Percentiles rank a stretch among this genome's conserved stretches.
Conservation (phyloP, 306 rosid genomes). For the Quercus parvula region DNA sequence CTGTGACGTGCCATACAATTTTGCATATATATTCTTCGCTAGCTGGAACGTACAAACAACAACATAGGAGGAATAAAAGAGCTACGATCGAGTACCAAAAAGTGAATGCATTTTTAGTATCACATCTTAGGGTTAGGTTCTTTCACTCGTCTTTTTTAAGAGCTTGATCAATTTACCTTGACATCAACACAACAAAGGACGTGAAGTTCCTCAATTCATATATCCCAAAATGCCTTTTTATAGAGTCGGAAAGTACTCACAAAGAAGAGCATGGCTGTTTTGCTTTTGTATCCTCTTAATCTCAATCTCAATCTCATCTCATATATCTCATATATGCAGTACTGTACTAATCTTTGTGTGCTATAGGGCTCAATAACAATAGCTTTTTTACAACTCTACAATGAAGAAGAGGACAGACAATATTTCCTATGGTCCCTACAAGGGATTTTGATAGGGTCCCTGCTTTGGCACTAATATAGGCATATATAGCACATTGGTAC, state of each 20-base stretch:
- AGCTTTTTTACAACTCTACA: neutral
- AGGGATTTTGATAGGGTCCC: too few species aligned
- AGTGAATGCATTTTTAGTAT: neutral
- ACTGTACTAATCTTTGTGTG: too few species aligned
- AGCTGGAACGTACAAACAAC: too few species aligned
- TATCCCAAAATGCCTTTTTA: neutral
- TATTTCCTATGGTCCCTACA: neutral
- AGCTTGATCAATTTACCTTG: neutral
- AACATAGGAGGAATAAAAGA: too few species aligned
- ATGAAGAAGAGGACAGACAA: neutral
- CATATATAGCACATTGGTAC: too few species aligned
- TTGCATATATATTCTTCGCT: too few species aligned
- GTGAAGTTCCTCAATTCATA: neutral
- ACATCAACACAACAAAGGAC: neutral
- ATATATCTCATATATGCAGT: too few species aligned
- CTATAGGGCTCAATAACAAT: neutral
- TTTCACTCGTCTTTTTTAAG: conserved; percentile 4
- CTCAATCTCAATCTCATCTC: too few species aligned
- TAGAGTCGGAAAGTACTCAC: neutral
- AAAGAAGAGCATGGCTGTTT: neutral
- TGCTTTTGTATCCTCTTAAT: neutral
- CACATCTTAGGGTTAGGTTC: conserved; percentile 11
- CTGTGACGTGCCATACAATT: too few species aligned
- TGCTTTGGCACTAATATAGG: too few species aligned
- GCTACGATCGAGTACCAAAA: neutral